Conservation (phyloP, 805 yeast genomes). For the Isabelozyma pseudorhagii region DNA sequence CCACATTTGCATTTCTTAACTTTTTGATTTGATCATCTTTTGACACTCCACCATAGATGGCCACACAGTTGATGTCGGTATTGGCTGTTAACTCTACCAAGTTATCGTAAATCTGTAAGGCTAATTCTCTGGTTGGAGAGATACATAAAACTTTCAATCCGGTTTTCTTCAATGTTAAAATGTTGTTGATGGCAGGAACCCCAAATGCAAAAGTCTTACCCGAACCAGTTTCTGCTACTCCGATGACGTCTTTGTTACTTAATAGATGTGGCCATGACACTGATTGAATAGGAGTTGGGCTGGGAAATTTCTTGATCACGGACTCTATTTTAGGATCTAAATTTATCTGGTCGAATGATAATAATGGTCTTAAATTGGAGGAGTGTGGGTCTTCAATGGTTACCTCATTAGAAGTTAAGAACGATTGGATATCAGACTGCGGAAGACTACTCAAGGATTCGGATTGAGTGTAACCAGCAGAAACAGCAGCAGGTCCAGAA, state of each 20-base stretch:
- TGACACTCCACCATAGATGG: constrained; percentile 96
- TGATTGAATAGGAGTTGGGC: constrained; percentile 95
- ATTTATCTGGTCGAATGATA: constrained; percentile 61
- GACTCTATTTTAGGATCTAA: constrained; percentile 51
- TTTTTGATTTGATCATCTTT: constrained; percentile 84
- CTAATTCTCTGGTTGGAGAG: constrained; percentile 97
- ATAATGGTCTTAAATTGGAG: constrained; percentile 59
- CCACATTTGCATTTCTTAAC: constrained; percentile 66
- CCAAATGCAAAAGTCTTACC: constrained; percentile 98
- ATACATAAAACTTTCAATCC: constrained; percentile 77
- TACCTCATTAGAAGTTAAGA: constrained; percentile 69
- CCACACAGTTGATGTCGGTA: constrained; percentile 66
- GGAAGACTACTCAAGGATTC: constrained; percentile 39
- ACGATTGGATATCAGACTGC: constrained; percentile 57
- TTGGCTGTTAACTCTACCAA: constrained; percentile 61
- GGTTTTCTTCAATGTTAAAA: constrained; percentile 43
- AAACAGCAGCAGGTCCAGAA: constrained; percentile 9
- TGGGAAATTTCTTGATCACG: constrained; percentile 70
- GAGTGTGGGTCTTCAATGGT: constrained; percentile 67
- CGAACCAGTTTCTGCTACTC: constrained; percentile 98
- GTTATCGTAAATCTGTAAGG: constrained; percentile 89
- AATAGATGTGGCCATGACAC: constrained; percentile 91
- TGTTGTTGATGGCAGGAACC: constrained; percentile 87
- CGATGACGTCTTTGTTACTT: constrained; percentile 79
- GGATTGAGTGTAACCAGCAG: constrained; percentile 34